These are phyloP conservation scores for Naganishia randhawae DNA, from an alignment of 768 basidiomycete species.

Conservation along the genomic window DNA sequence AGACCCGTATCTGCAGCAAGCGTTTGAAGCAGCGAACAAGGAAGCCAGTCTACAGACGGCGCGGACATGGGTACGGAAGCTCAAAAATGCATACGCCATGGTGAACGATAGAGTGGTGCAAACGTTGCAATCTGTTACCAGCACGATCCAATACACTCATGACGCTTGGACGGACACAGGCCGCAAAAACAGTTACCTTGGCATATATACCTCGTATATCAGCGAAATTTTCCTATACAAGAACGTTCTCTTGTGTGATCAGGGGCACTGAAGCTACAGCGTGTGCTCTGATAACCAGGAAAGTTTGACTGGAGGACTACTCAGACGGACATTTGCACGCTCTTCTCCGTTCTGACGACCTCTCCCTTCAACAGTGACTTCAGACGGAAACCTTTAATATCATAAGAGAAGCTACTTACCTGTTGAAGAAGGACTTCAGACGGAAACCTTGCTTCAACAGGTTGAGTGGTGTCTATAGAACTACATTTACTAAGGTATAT, in stretches of 20 bases:
- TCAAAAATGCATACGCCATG: not conserved
- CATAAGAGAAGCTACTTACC: too few species aligned
- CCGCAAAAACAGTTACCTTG: constrained; percentile 4
- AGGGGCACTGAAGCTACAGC: too few species aligned
- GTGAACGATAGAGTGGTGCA: not conserved
- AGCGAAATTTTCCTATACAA: not conserved
- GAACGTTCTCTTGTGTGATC: not conserved
- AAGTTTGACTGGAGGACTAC: too few species aligned
- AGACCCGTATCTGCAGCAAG: not conserved
- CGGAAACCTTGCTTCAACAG: constrained; percentile 12
- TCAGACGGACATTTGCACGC: too few species aligned
- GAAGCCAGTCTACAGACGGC: constrained; percentile 1
- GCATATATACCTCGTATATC: not conserved
- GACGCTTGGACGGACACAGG: constrained; percentile 5
- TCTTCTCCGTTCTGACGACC: too few species aligned
- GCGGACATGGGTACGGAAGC: not conserved
- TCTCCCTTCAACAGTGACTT: too few species aligned
- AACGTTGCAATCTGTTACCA: not conserved
- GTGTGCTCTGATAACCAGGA: too few species aligned
- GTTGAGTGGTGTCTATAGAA: constrained; percentile 9
- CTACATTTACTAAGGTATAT: constrained; percentile 3
- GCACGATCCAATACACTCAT: not conserved
- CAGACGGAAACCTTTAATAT: too few species aligned
- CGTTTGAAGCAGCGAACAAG: not conserved
- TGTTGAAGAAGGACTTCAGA: constrained; percentile 21